These are phyloP conservation scores for Heimioporus sp. DNA, from an alignment of 768 basidiomycete species.

Conservation along the genomic window DNA sequence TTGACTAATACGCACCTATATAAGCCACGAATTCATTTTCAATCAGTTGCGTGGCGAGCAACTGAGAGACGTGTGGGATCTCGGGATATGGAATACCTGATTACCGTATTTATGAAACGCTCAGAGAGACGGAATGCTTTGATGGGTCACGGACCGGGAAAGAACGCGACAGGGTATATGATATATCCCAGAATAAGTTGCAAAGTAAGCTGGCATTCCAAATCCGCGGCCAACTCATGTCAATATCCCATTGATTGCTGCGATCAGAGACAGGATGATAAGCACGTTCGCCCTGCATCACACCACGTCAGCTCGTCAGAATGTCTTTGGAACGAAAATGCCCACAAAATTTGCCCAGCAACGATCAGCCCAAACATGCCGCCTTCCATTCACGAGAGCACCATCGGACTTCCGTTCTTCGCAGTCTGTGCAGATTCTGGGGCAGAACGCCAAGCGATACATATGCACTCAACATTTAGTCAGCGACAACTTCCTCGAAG, in stretches of 20 bases:
- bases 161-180: slow-evolving; percentile 85
- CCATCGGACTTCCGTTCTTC: slow-evolving; percentile 56
- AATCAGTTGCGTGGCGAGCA: slow-evolving; percentile 84
- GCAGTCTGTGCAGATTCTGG: slow-evolving; percentile 76
- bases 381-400: slow-evolving; percentile 73
- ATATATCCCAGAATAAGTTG: slow-evolving; percentile 84
- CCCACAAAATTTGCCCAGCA: slow-evolving; percentile 83
- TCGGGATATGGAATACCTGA: slow-evolving; percentile 71
- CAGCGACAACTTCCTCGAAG: neutral
- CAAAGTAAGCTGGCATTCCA: slow-evolving; percentile 76
- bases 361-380: slow-evolving; percentile 83
- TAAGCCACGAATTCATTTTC: slow-evolving; percentile 89
- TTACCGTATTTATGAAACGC: neutral
- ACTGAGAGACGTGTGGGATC: slow-evolving; percentile 74
- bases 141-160: slow-evolving; percentile 43
- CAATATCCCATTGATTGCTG: slow-evolving; percentile 77
- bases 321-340: neutral
- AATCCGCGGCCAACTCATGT: slow-evolving; percentile 90
- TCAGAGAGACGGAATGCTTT: neutral
- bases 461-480: slow-evolving; percentile 62
- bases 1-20: slow-evolving; percentile 27
- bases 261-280: slow-evolving; percentile 80
- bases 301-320: slow-evolving; percentile 5
- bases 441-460: slow-evolving; percentile 75
- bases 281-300: slow-evolving; percentile 69